These are phyloP conservation scores for Xylaria sp. DNA, from an alignment of 2,329 filamentous ascomycete genomes.

Conservation along the genomic window DNA sequence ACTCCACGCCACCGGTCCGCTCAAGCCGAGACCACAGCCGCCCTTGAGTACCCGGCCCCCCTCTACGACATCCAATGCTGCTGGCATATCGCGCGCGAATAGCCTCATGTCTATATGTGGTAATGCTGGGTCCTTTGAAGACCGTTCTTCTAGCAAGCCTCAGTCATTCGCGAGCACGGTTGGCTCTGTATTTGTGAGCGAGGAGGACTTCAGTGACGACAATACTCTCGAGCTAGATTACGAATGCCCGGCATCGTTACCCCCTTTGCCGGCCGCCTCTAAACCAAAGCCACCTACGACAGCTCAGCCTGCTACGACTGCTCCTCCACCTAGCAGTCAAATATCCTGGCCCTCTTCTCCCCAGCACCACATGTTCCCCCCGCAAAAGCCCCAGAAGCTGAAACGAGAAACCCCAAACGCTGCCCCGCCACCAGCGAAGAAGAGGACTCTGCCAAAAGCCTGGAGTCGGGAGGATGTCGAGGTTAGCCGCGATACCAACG, in stretches of 20 bases:
- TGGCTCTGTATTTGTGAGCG: conserved; percentile 69
- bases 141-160: conserved; percentile 50
- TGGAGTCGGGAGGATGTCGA: conserved; percentile 47
- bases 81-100: conserved; percentile 36
- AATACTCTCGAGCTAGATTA: conserved; percentile 77
- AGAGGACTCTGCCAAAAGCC: conserved; percentile 70
- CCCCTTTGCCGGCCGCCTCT: conserved; percentile 47
- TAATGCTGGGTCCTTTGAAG: conserved; percentile 60
- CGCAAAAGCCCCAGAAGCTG: conserved; percentile 46
- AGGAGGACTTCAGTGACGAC: conserved; percentile 90
- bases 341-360: conserved; percentile 80
- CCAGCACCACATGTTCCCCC: conserved; percentile 57
- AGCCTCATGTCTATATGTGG: conserved; percentile 56
- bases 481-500: conserved; percentile 40
- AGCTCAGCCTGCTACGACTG: conserved; percentile 23
- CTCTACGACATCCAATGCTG: conserved; percentile 30
- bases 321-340: conserved; percentile 44
- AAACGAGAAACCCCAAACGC: conserved; percentile 57
- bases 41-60: conserved; percentile 16
- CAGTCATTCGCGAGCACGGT: conserved; percentile 42
- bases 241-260: conserved; percentile 66
- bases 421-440: conserved; percentile 59
- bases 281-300: conserved; percentile 41
- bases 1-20: conserved; percentile 41
- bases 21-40: conserved; percentile 47